phyloP scores from a whole-genome alignment of 345 rosid species.

The Eucalyptus marginata region DNA sequence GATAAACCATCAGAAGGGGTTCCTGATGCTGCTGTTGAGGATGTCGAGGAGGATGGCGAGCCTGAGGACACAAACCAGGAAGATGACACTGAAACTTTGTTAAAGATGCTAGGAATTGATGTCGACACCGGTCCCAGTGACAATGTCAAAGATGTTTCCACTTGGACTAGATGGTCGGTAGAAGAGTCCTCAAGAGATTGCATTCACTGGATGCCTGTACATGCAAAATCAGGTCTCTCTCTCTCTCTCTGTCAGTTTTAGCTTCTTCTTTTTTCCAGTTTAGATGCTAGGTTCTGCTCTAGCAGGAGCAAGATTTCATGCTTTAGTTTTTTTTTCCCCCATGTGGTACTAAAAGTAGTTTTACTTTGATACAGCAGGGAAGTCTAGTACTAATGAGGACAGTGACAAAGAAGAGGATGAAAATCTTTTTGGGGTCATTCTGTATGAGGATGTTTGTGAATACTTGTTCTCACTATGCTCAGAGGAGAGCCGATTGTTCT shows the following conservation, averaged over 20 bases:
- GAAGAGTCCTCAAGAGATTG: slow-evolving; percentile 74
- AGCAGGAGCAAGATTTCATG: neutral
- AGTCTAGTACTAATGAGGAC: slow-evolving; percentile 21
- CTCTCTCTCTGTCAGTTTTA: neutral
- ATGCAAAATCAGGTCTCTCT: slow-evolving; percentile 28
- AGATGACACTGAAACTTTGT: slow-evolving; percentile 77
- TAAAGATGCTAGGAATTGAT: slow-evolving; percentile 77
- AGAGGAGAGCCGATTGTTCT: slow-evolving; percentile 56
- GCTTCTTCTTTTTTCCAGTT: neutral
- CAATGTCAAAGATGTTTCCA: slow-evolving; percentile 66
- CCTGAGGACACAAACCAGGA: slow-evolving; percentile 41
- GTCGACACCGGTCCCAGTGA: slow-evolving; percentile 40
- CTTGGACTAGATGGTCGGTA: slow-evolving; percentile 85
- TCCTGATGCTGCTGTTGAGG: neutral
- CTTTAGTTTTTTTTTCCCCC: neutral
- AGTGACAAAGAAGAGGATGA: slow-evolving; percentile 51
- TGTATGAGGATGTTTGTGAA: slow-evolving; percentile 79
- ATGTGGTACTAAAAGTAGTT: neutral
- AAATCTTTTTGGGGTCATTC: slow-evolving; percentile 44
- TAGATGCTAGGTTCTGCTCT: neutral
- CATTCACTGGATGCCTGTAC: slow-evolving; percentile 86
- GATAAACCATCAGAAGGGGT: slow-evolving; percentile 19
- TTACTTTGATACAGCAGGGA: slow-evolving; percentile 18
- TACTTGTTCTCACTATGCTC: slow-evolving; percentile 69
- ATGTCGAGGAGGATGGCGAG: slow-evolving; percentile 26